These are phyloP conservation scores for Omphalea diandra DNA, from an alignment of 441 rosid species.

Conservation along the genomic window DNA sequence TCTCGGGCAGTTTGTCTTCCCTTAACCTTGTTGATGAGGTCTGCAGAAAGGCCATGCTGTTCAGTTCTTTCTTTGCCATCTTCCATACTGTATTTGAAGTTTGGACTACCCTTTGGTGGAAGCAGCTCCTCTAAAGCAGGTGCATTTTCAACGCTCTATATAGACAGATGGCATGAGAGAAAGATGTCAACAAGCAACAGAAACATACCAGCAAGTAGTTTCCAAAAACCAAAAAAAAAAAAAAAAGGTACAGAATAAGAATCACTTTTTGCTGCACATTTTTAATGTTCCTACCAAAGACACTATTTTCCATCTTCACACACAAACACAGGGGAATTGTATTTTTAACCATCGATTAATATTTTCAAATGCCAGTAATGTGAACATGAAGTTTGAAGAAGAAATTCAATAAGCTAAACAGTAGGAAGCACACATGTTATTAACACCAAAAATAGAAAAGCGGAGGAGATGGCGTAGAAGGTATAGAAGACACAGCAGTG, in stretches of 20 bases:
- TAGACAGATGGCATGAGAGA: conserved; percentile 21
- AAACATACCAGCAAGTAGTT: conserved; percentile 16
- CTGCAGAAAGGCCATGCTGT: conserved; percentile 67
- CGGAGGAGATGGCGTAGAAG: neutral
- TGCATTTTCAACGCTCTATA: conserved; percentile 91
- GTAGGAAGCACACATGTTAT: neutral
- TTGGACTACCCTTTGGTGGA: conserved; percentile 79
- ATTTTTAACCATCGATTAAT: neutral
- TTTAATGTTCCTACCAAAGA: neutral
- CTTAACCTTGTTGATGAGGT: conserved; percentile 80
- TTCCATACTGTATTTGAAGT: conserved; percentile 62
- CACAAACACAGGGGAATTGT: neutral
- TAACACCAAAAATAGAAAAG: neutral
- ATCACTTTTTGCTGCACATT: neutral
- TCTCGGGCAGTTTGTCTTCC: conserved; percentile 80
- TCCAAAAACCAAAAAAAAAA: too few relatives aligned
- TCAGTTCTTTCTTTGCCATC: conserved; percentile 77
- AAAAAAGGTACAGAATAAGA: neutral
- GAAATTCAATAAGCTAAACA: neutral
- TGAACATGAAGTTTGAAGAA: neutral
- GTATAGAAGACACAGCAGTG: too few relatives aligned
- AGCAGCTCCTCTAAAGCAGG: conserved; percentile 87
- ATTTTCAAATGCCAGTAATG: conserved; percentile 9
- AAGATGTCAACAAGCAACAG: conserved; percentile 13
- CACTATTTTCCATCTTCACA: neutral